phyloP scores from a whole-genome alignment of 2,329 filamentous ascomycete species.

The Phialophora tarda region DNA sequence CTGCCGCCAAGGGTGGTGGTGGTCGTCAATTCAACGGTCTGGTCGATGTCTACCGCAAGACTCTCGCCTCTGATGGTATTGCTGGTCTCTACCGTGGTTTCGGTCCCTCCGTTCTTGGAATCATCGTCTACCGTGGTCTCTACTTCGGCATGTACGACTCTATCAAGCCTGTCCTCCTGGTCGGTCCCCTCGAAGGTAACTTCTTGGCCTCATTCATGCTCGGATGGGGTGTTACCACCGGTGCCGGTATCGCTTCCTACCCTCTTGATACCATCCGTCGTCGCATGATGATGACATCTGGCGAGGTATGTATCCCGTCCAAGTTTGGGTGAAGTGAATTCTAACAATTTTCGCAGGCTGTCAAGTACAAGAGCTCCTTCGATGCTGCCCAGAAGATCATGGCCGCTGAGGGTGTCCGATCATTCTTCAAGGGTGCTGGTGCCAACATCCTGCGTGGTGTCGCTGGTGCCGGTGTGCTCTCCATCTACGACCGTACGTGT shows the following conservation, averaged over 20 bases:
- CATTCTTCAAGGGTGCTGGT: constrained; percentile 99
- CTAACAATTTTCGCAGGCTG: constrained; percentile 68
- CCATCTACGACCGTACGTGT: constrained; percentile 89
- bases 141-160: constrained; percentile 99
- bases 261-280: constrained; percentile 99
- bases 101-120: constrained; percentile 98
- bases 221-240: constrained; percentile 99
- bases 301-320: constrained; percentile 60
- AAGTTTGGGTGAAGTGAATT: not conserved
- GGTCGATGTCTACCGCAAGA: constrained; percentile 99
- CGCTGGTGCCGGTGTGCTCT: constrained; percentile 99
- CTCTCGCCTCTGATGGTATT: constrained; percentile 96
- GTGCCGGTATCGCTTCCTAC: constrained; percentile 99
- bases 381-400: constrained; percentile 97
- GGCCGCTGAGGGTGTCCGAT: constrained; percentile 94
- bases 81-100: constrained; percentile 99
- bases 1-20: constrained; percentile 86
- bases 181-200: constrained; percentile 91
- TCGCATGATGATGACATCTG: constrained; percentile 99
- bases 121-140: constrained; percentile 99
- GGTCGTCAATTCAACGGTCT: constrained; percentile 99
- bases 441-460: constrained; percentile 99
- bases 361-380: constrained; percentile 98
- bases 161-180: constrained; percentile 97
- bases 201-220: constrained; percentile 99